Conservation (phyloP, 2,329 filamentous ascomycete species). For the Phaeosphaeria sp. region DNA sequence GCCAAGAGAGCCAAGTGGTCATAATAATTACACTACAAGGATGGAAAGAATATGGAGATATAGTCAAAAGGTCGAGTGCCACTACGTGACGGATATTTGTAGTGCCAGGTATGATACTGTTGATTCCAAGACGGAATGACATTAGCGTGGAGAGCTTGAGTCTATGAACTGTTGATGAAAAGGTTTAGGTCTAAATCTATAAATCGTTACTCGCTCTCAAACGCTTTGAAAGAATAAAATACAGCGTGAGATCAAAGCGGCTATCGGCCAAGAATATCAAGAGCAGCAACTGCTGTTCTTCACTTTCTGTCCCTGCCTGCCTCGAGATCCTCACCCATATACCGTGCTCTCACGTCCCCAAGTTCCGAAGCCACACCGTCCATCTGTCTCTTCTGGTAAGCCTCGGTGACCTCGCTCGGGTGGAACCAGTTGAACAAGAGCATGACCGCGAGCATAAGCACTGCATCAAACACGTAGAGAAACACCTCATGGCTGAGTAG, state of each 20-base stretch:
- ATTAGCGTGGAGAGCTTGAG: no score
- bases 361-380: not conserved
- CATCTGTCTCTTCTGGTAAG: constrained; percentile 14
- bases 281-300: not conserved
- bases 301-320: not conserved
- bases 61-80: no score
- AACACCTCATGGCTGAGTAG: constrained; percentile 53
- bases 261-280: not conserved
- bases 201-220: no score
- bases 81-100: no score
- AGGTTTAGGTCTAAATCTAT: no score
- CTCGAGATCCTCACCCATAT: not conserved
- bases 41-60: no score
- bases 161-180: no score
- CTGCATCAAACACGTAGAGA: constrained; percentile 56
- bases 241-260: not conserved
- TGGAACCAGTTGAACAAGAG: constrained; percentile 47
- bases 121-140: no score
- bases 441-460: constrained; percentile 54
- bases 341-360: not conserved
- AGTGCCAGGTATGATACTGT: no score
- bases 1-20: no score
- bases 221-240: not conserved
- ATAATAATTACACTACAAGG: no score
- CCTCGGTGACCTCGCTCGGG: constrained; percentile 38